Evolutionary conservation across 352 stramenopile species (phyloP).

Genomic region (Pythium oligandrum): DNA sequence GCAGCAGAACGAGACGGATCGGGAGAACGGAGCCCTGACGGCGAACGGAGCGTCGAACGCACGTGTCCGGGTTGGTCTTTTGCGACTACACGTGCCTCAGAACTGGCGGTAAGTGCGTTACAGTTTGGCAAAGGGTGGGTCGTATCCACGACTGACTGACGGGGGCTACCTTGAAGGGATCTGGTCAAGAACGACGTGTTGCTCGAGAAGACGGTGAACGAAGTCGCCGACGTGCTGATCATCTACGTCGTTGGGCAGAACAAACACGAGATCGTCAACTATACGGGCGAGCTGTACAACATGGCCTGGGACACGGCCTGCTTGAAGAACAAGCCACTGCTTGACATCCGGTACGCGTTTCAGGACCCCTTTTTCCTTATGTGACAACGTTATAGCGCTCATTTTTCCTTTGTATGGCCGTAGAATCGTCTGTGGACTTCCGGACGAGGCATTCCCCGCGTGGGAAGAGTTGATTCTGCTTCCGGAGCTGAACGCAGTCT

Average conservation of each 20-base stretch:
- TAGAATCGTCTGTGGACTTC: not conserved
- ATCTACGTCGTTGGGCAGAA: slow-evolving; percentile 51
- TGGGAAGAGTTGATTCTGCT: slow-evolving; percentile 63
- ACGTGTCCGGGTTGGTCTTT: slow-evolving; percentile 7
- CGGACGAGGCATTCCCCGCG: slow-evolving; percentile 10
- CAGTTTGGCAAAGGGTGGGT: not conserved
- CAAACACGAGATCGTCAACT: slow-evolving; percentile 62
- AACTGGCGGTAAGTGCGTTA: slow-evolving; percentile 4
- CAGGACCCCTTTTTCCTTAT: not conserved
- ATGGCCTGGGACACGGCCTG: slow-evolving; percentile 62
- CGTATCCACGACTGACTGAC: not conserved
- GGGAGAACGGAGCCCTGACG: not conserved
- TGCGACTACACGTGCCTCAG: slow-evolving; percentile 9
- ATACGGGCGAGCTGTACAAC: slow-evolving; percentile 64
- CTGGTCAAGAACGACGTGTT: slow-evolving; percentile 34
- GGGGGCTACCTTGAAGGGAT: not conserved
- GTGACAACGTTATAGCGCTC: slow-evolving; percentile 1
- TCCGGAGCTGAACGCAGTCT: slow-evolving; percentile 63
- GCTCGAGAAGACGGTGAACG: slow-evolving; percentile 43
- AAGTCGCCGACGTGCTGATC: slow-evolving; percentile 37
- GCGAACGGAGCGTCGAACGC: not conserved
- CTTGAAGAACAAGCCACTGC: slow-evolving; percentile 36
- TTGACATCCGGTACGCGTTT: slow-evolving; percentile 34
- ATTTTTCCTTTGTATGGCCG: not conserved
- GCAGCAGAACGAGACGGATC: not conserved